Evolutionary conservation across 1,284 basidiomycete genomes (phyloP).

Genomic region (Mrakiaceae sp.): DNA sequence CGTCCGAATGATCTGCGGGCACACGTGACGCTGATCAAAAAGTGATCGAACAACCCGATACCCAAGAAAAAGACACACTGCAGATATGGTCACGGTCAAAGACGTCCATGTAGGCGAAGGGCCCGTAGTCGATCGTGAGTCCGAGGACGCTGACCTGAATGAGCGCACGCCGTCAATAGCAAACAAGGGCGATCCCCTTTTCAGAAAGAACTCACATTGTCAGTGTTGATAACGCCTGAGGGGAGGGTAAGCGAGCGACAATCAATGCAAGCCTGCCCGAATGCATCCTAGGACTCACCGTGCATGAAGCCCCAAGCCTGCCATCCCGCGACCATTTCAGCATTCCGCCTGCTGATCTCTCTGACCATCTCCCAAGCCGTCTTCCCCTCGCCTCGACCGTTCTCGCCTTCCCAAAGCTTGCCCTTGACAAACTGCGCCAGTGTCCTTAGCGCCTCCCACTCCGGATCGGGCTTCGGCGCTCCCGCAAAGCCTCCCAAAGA

Average conservation of each 20-base stretch:
- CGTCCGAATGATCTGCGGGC: constrained; percentile 62
- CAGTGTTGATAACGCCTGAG: constrained; percentile 90
- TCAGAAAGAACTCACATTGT: constrained; percentile 43
- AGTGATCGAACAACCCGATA: background rate
- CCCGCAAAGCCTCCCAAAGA: constrained; percentile 38
- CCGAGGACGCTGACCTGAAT: constrained; percentile 61
- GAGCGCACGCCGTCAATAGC: background rate
- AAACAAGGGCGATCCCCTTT: background rate
- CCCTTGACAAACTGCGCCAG: constrained; percentile 46
- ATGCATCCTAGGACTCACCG: constrained; percentile 19
- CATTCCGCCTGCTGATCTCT: constrained; percentile 57
- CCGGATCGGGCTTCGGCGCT: constrained; percentile 48
- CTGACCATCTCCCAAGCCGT: constrained; percentile 28
- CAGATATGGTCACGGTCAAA: constrained; percentile 78
- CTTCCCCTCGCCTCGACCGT: constrained; percentile 23
- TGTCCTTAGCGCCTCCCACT: constrained; percentile 59
- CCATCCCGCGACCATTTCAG: constrained; percentile 84
- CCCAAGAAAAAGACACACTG: constrained; percentile 36
- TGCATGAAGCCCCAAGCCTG: constrained; percentile 65
- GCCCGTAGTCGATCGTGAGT: constrained; percentile 83
- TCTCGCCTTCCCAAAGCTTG: constrained; percentile 19
- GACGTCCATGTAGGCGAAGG: constrained; percentile 88
- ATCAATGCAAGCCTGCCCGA: background rate
- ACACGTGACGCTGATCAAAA: background rate
- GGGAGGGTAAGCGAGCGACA: background rate